Base-by-base conservation (phyloP, 192 early-diverging fungal species). In the Backusella tarrabulga region DNA sequence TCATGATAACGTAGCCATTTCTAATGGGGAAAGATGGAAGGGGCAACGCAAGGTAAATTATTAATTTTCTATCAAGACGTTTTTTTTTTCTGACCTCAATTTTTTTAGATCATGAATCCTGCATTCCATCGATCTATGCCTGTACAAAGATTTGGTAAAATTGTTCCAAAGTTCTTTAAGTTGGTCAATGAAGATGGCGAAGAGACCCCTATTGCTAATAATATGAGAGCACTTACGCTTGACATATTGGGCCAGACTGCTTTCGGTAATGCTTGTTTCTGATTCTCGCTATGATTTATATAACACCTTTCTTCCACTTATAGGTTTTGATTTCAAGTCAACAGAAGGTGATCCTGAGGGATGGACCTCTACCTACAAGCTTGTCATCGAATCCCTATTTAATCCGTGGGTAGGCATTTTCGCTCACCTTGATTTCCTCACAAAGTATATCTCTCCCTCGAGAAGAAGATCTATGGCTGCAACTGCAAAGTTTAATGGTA, bases 51-150 rank as follows among this genome's bases (percentile, higher is more conserved):
- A 60, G 56, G 56, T 60, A 60, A 60, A 60, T 26, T 11, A 23
- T 26, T 11, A 26, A 75, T 56, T 23, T 42, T 17, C 12, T 40
- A 38, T 29, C 5, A 14, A 40, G 12, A 35, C 32, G 0, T 34
- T 26, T 63, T 1, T 56, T 60, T 29, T 23, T 21, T 41, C 36
- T 67, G 40, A 21, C 26, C 26, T 63, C 2, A 12, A 29, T 63
- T 4, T 63, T 63, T 14, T 63, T 11, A 79, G 73, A 74, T 79
- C 0, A 52, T 44, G 9, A 79, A 74, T 40, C 77, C 77, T 15
- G 77, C 77, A 0, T 79, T 79, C 19, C 72, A 60, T 67, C 42
- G 77, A 42, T 68, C 77, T 14, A 34, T 79, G 77, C 77, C 77
- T 1, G 73, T 75, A 8, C 54, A 79, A 5, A 21, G 56, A 6